phyloP scores from a whole-genome alignment of 257 asterid species.

The Dorcoceras hygrometricum region DNA sequence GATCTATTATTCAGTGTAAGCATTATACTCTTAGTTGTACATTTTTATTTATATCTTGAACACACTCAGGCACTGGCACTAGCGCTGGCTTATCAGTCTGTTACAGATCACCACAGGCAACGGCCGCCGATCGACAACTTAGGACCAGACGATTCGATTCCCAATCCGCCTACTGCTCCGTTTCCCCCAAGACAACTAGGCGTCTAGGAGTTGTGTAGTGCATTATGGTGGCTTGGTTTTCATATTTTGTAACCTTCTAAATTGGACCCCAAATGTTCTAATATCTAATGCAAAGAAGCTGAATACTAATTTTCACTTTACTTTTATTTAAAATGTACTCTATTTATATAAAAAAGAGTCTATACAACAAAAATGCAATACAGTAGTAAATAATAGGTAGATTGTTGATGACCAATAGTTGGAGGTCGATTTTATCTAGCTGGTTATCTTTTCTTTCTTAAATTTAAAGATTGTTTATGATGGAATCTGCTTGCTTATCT shows the following conservation, averaged over 20 bases:
- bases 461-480: too few species aligned
- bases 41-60: not conserved
- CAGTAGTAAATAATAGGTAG: too few species aligned
- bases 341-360: too few species aligned
- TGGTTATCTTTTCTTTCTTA: too few species aligned
- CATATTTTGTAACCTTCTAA: too few species aligned
- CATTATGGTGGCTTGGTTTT: not conserved
- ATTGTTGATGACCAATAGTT: too few species aligned
- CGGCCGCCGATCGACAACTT: constrained; percentile 76
- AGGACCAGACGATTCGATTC: constrained; percentile 58
- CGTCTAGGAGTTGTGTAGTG: constrained; percentile 13
- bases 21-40: not conserved
- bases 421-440: too few species aligned
- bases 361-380: too few species aligned
- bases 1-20: not conserved
- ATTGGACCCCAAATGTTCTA: too few species aligned
- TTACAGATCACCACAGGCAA: constrained; percentile 72
- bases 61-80: constrained; percentile 70
- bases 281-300: too few species aligned
- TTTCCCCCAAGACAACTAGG: constrained; percentile 42
- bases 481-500: too few species aligned
- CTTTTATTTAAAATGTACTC: too few species aligned
- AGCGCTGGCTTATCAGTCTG: constrained; percentile 83
- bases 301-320: not conserved
- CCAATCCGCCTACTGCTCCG: constrained; percentile 38